Evolutionary conservation across 768 basidiomycete genomes (phyloP), one percentile per base, ranked within the genome.

Genomic region (Boletus bicolor): DNA sequence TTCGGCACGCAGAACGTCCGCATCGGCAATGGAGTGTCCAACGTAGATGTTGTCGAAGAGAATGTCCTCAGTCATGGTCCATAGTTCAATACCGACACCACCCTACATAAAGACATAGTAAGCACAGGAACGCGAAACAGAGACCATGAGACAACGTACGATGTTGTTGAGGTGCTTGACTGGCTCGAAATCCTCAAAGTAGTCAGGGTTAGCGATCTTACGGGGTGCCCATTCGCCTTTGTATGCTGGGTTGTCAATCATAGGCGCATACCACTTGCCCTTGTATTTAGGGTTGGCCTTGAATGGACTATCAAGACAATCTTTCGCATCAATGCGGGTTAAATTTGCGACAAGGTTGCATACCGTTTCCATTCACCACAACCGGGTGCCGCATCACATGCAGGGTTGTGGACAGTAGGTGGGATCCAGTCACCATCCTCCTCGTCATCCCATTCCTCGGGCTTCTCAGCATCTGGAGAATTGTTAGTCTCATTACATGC

Each of bases 381-480:
- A 30, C 97, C 97, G 65, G 93, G 83, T 57, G 85, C 95, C 53
- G 86, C 89, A 60, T 84, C 78, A 69, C 97, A 98, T 70, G 85
- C 89, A 59, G 96, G 91, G 82, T 99, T 99, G 56, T 81, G 74
- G 54, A 98, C 79, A 54, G 84, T 85, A 32, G 97, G 95, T 7
- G 95, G 82, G 61, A 98, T 83, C 94, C 94, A 99, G 69, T 98
- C 96, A 72, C 97, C 97, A 64, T 99, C 96, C 71, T 98, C 97
- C 69, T 98, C 97, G 64, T 98, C 96, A 66, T 97, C 94, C 97
- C 97, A 99, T 73, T 99, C 97, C 70, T 99, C 97, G 7, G 97
- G 97, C 79, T 97, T 98, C 74, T 87, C 83, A 39, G 91, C 84
- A 61, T 93, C 91, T 84, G 54, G 3, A 62, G 4, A 34, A 10